Percentiles rank a stretch among this genome's conserved stretches.
Conservation (phyloP, 495 filamentous ascomycete genomes). For the Amphirosellinia nigrospora region DNA sequence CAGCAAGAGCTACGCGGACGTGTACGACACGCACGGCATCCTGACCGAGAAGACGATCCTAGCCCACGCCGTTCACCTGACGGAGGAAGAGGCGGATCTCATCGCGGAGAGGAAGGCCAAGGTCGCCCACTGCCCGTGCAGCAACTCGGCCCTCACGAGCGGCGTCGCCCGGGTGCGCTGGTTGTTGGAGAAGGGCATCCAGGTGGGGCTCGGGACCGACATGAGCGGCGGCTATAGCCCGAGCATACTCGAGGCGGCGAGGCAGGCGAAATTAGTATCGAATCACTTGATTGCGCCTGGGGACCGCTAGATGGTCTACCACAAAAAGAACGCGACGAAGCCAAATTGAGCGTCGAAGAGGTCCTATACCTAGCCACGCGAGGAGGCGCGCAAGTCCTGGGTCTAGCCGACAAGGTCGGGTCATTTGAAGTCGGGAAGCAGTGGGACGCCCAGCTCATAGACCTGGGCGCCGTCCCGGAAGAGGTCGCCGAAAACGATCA, state of each 20-base stretch:
- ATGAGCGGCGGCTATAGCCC: constrained; percentile 84
- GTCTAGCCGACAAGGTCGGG: constrained; percentile 71
- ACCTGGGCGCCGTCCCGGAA: constrained; percentile 56
- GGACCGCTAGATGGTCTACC: constrained; percentile 35
- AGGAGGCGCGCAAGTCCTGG: constrained; percentile 80
- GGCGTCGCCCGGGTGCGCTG: constrained; percentile 75
- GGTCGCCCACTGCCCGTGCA: constrained; percentile 85
- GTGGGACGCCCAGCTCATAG: constrained; percentile 85
- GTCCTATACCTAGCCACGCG: constrained; percentile 83
- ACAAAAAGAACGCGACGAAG: constrained; percentile 38
- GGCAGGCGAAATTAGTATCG: constrained; percentile 78
- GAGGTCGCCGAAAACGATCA: constrained; percentile 34
- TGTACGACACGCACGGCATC: constrained; percentile 77
- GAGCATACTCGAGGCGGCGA: constrained; percentile 76
- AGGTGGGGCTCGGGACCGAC: constrained; percentile 87
- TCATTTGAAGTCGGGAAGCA: constrained; percentile 84
- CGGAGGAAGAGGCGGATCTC: constrained; percentile 64
- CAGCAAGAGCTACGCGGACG: constrained; percentile 67
- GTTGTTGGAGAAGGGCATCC: constrained; percentile 75
- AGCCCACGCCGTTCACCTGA: constrained; percentile 84
- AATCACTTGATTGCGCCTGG: constrained; percentile 65
- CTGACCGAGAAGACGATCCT: constrained; percentile 78
- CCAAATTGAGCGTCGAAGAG: constrained; percentile 80
- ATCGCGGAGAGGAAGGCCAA: constrained; percentile 66
- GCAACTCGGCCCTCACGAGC: constrained; percentile 78